Evolutionary conservation across 345 rosid species (phyloP).

Genomic region (Citrus mangshanensis): DNA sequence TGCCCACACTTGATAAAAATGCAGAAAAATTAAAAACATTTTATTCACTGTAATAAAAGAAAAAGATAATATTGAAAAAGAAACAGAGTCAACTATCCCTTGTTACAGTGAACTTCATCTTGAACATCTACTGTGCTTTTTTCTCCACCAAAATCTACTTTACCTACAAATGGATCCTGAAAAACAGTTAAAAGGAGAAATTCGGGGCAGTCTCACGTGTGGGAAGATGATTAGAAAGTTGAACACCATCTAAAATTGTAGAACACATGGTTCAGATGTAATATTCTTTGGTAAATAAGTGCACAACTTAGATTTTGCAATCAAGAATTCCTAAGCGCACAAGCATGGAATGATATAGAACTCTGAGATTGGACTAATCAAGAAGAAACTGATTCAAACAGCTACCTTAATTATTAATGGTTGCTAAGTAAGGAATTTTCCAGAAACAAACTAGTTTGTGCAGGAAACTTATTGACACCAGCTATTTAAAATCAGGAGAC

Average conservation of each 20-base stretch:
- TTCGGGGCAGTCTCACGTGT: constrained; percentile 9
- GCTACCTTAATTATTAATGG: not conserved
- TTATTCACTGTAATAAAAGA: constrained; percentile 5
- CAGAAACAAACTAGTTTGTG: not conserved
- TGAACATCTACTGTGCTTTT: constrained; percentile 53
- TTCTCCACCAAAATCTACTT: constrained; percentile 59
- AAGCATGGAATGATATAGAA: not conserved
- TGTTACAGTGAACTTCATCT: constrained; percentile 46
- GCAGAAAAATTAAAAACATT: constrained; percentile 14
- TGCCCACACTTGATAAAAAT: constrained; percentile 81
- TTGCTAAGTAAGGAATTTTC: not conserved
- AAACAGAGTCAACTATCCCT: constrained; percentile 33
- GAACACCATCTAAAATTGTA: constrained; percentile 7
- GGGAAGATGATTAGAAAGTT: constrained; percentile 18
- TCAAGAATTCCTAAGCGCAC: not conserved
- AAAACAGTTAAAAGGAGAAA: constrained; percentile 35
- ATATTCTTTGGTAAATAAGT: not conserved
- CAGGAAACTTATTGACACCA: not conserved
- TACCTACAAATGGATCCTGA: constrained; percentile 51
- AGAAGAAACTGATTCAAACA: not conserved
- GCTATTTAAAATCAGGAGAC: not conserved
- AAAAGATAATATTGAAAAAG: constrained; percentile 10
- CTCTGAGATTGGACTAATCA: not conserved
- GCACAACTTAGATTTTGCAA: not conserved
- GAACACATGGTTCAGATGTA: constrained; percentile 1